Evolutionary conservation across 768 basidiomycete species (phyloP), one percentile per base, ranked within the genome.

Genomic region (Inosperma sp.): DNA sequence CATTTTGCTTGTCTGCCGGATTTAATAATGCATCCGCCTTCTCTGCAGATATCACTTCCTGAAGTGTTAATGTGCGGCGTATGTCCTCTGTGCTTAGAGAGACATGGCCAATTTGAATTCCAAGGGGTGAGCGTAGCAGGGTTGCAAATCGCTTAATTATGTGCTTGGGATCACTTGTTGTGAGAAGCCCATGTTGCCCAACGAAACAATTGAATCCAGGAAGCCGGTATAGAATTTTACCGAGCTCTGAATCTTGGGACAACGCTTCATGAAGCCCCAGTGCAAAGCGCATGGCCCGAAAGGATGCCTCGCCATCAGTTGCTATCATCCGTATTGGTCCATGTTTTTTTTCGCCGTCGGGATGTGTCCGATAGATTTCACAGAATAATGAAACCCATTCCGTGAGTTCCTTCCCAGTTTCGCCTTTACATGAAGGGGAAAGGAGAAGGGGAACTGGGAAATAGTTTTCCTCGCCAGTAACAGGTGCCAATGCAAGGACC

Each of bases 1-100:
- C 66, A 51, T 69, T 65, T 40, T 71, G 67, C n/a, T 63, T 62
- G 39, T 69, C 69, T 13, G 62, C 56, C 2, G 66, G 65, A 40
- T 63, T 56, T 9, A 70, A 56, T 0, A 66, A 25, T 2, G 36
- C 14, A 16, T 48, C 31, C 7, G 58, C 49, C 9, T 49, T 51
- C 3, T 42, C 42, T 2, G 10, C 12, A 1, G 49, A 29, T 12
- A 58, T 45, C 16, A 50, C 58, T 22, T 17, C 22, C 14, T 57
- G n/a, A n/a, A 52, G 56, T 27, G 56, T 57, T 5, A 52, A 31
- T 7, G 62, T 51, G 42, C 53, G 36, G 25, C 25, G 40, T 16
- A 59, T 25, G 47, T 61, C 51, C 3, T 46, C 46, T 1, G 49
- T 22, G 4, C 34, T 42, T 3, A 61, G 27, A 8, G 27, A 10